phyloP scores from a whole-genome alignment of 805 yeast genomes.

The Priceomyces carsonii region DNA sequence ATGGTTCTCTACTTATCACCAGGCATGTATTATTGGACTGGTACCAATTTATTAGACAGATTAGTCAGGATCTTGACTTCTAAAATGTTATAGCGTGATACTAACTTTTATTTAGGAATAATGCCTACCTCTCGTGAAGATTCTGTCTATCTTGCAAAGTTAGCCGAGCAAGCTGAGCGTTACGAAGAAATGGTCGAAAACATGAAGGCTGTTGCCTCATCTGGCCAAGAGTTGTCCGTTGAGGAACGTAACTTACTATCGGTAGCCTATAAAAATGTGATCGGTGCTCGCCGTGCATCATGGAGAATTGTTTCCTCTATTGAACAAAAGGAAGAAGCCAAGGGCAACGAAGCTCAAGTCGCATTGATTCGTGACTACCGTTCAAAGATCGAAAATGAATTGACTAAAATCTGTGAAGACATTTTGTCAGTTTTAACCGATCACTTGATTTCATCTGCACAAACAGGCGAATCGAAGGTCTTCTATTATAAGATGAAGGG shows the following conservation, averaged over 20 bases:
- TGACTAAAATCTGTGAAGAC: constrained; percentile 91
- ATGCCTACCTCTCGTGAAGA: constrained; percentile 94
- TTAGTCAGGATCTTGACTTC: too few relatives aligned
- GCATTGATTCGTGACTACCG: constrained; percentile 90
- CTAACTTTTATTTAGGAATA: constrained; percentile 15
- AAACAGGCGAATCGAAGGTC: constrained; percentile 96
- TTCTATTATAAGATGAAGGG: constrained; percentile 99
- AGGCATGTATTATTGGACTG: too few relatives aligned
- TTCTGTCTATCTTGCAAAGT: constrained; percentile 95
- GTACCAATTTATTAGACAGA: too few relatives aligned
- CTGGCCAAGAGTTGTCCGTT: constrained; percentile 92
- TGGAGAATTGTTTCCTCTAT: constrained; percentile 99
- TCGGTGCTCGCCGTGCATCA: constrained; percentile 98
- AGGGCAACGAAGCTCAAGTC: constrained; percentile 92
- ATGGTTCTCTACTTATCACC: too few relatives aligned
- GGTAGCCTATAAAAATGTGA: constrained; percentile 97
- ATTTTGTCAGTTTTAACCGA: constrained; percentile 83
- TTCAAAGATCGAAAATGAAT: constrained; percentile 89
- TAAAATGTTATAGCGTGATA: too few relatives aligned
- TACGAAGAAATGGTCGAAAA: constrained; percentile 99
- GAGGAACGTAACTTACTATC: constrained; percentile 97
- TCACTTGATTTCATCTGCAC: constrained; percentile 91
- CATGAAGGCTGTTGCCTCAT: constrained; percentile 96
- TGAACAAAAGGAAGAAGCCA: constrained; percentile 97
- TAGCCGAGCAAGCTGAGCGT: constrained; percentile 99